Evolutionary conservation across 2,329 filamentous ascomycete species (phyloP), one percentile per base, ranked within the genome.

Genomic region (Chrysosporium keratinophilum): DNA sequence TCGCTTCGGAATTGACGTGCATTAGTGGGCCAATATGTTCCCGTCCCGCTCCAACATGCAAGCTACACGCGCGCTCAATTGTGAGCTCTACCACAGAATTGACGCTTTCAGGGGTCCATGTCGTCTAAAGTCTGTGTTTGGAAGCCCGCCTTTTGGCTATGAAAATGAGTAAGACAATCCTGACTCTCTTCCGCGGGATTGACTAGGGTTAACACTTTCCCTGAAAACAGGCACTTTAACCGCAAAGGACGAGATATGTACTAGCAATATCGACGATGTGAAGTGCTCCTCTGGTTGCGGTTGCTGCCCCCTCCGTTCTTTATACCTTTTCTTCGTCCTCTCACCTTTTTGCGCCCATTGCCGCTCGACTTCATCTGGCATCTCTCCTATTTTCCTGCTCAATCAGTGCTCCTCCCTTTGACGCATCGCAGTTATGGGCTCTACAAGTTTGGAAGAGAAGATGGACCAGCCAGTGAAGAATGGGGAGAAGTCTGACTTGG

Each of bases 361-460:
- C n/a, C n/a, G n/a, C 17, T 37, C 28, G 15, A 19, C 17, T 23
- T 40, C 46, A 23, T 7, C 23, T 4, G 23, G 17, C n/a, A n/a
- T 23, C 15, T 48, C 31, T 48, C 31, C 2, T 23, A 14, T 12
- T 48, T 15, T 9, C 5, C 14, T 48, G 35, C 34, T 19, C 44
- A 14, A 9, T 9, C 40, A 12, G 10, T 10, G 23, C n/a, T 39
- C 15, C 14, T 31, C 15, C 19, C 11, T 7, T 47, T 9, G 5
- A 53, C 10, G n/a, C 5, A 6, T 28, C 6, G 19, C 15, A 11
- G 35, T 23, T 12, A 51, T 55, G 48, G 41, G 7, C 14, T 33
- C 42, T 20, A 20, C 20, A 35, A 41, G 42, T 19, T 47, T 19
- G 23, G 28, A 46, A 7, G 54, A 50, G 23, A 55, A 55, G 23